A percentile compares a stretch with the other conserved stretches of the same genome.
Evolutionary conservation across 148 eudicot species (phyloP).

Genomic region (Vaccinium macrocarpon): DNA sequence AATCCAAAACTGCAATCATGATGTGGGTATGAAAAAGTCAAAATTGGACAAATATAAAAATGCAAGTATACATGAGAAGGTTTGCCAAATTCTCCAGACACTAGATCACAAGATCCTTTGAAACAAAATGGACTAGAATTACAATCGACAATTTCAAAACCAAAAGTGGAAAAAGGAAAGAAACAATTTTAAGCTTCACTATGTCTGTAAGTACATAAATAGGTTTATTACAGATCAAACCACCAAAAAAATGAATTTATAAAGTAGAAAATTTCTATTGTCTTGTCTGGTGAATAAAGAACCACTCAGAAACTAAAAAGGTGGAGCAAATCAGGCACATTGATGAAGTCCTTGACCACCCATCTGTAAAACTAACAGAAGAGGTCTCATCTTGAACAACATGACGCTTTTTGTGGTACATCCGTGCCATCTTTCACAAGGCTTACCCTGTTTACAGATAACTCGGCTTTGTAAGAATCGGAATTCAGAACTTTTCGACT

Average conservation of each 20-base stretch:
- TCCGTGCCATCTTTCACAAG: constrained; percentile 41
- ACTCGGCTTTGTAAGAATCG: constrained; percentile 60
- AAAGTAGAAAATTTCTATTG: not conserved
- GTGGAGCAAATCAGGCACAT: not conserved
- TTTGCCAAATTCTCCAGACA: not conserved
- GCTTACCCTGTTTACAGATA: constrained; percentile 64
- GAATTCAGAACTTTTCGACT: constrained; percentile 65
- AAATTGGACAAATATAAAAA: not conserved
- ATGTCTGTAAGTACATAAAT: not conserved
- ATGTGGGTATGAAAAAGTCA: not conserved
- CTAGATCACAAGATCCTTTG: not conserved
- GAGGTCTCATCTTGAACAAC: constrained; percentile 41
- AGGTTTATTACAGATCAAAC: constrained; percentile 8
- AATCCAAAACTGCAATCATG: not conserved
- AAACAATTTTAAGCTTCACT: constrained; percentile 6
- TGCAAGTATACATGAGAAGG: not conserved
- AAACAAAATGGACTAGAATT: not conserved
- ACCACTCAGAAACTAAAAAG: not conserved
- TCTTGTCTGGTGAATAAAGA: not conserved
- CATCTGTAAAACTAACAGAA: not conserved
- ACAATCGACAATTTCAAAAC: not conserved
- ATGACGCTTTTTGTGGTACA: constrained; percentile 39
- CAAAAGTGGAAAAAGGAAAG: not conserved
- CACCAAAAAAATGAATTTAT: not conserved
- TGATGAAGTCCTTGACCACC: not conserved